Percentiles rank a stretch among this genome's conserved stretches.
Conservation (phyloP, 345 rosid species). For the Syzygium grande region DNA sequence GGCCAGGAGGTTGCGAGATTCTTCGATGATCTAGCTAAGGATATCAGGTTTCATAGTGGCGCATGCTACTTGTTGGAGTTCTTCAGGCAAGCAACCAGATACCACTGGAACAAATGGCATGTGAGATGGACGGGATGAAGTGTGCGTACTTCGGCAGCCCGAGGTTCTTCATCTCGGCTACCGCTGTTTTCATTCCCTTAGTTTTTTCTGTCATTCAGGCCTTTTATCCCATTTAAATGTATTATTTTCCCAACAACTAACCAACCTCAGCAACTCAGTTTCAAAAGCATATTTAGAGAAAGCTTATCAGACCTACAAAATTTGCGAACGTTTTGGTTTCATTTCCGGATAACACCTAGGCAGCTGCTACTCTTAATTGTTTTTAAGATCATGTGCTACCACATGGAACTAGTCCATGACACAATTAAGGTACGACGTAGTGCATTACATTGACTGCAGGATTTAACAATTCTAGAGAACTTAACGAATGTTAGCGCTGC, state of each 20-base stretch:
- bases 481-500: background rate
- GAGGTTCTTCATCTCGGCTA: no score
- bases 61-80: no score
- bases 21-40: no score
- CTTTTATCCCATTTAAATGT: background rate
- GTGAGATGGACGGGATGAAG: no score
- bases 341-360: background rate
- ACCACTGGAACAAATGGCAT: no score
- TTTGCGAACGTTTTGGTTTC: background rate
- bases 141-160: no score
- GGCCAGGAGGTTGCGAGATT: no score
- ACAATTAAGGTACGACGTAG: fast-evolving
- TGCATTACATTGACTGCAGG: no score
- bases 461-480: background rate
- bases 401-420: background rate
- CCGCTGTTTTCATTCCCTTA: no score
- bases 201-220: background rate
- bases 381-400: background rate
- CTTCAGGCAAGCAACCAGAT: no score
- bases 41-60: no score
- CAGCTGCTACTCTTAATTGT: no score
- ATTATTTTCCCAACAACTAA: background rate
- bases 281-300: background rate
- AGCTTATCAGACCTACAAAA: background rate
- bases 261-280: background rate